Conservation (phyloP, 2,329 filamentous ascomycete genomes). For the Aspergillus intermedius region DNA sequence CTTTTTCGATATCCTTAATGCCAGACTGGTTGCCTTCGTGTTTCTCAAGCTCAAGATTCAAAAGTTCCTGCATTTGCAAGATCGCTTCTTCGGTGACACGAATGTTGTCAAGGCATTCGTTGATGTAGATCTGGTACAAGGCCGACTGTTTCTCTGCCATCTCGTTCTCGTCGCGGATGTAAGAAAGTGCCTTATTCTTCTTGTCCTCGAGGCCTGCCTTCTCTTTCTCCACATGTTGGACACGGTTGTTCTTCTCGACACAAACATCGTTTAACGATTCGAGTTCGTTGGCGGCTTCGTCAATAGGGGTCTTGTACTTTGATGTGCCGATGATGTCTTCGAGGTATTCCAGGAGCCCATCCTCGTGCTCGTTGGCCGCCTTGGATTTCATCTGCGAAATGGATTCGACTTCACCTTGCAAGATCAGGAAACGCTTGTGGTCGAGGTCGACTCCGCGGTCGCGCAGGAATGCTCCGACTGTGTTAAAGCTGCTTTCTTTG, state of each 20-base stretch:
- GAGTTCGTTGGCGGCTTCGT: slow-evolving; percentile 83
- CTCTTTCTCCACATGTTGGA: slow-evolving; percentile 97
- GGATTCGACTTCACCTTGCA: slow-evolving; percentile 96
- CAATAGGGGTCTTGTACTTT: slow-evolving; percentile 95
- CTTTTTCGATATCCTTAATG: slow-evolving; percentile 82
- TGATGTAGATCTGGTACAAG: slow-evolving; percentile 84
- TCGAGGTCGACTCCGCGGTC: slow-evolving; percentile 90
- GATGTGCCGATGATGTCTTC: slow-evolving; percentile 99
- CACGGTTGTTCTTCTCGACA: slow-evolving; percentile 86
- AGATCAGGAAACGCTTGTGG: slow-evolving; percentile 94
- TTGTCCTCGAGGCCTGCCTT: slow-evolving; percentile 89
- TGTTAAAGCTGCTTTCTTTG: slow-evolving; percentile 83
- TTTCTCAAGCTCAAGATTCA: slow-evolving; percentile 83
- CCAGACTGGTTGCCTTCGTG: slow-evolving; percentile 83
- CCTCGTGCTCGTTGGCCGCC: slow-evolving; percentile 88
- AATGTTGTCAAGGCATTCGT: slow-evolving; percentile 83
- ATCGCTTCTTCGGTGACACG: slow-evolving; percentile 84
- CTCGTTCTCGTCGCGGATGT: slow-evolving; percentile 88
- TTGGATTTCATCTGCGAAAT: slow-evolving; percentile 99
- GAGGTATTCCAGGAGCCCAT: slow-evolving; percentile 90
- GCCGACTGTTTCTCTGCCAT: slow-evolving; percentile 81
- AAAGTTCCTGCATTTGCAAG: slow-evolving; percentile 77
- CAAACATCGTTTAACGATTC: slow-evolving; percentile 92
- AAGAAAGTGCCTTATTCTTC: slow-evolving; percentile 88
- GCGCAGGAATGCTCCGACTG: slow-evolving; percentile 78